Percentiles rank a stretch among this genome's conserved stretches.
Conservation (phyloP, 75 land plant genomes). For the Pinus tabuliformis region DNA sequence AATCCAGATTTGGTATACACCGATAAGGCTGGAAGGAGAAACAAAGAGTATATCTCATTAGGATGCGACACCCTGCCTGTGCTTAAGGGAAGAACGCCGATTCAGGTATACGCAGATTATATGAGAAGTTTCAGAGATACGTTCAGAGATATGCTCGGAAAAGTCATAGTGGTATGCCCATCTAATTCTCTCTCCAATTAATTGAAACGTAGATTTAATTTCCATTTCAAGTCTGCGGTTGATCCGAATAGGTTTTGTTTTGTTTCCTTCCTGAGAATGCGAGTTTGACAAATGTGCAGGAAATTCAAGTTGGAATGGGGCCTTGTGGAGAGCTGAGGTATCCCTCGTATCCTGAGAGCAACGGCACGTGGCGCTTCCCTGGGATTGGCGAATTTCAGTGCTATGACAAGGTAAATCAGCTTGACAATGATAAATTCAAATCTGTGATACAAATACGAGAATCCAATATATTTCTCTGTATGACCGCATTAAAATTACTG, state of each 20-base stretch:
- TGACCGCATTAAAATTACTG: too few species aligned
- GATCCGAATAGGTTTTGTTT: too few species aligned
- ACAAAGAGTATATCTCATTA: slow-evolving; percentile 82
- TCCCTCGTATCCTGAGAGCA: slow-evolving; percentile 79
- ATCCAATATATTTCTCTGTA: too few species aligned
- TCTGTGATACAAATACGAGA: too few species aligned
- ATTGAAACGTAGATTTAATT: too few species aligned
- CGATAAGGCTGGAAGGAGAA: slow-evolving; percentile 72
- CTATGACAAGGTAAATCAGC: slow-evolving; percentile 69
- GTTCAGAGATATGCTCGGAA: slow-evolving; percentile 68
- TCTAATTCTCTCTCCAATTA: too few species aligned
- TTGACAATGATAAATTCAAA: too few species aligned
- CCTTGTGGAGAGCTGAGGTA: slow-evolving; percentile 89
- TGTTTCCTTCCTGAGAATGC: too few species aligned
- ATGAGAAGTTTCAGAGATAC: slow-evolving; percentile 83
- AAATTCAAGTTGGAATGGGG: slow-evolving; percentile 89
- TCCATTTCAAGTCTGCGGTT: too few species aligned
- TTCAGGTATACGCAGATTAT: slow-evolving; percentile 83
- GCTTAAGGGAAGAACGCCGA: slow-evolving; percentile 85
- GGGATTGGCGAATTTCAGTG: slow-evolving; percentile 91
- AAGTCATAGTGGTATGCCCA: slow-evolving; percentile 48
- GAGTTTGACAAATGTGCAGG: slow-evolving; percentile 32
- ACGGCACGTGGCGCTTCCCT: slow-evolving; percentile 79
- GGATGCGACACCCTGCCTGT: slow-evolving; percentile 84
- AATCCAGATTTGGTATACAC: slow-evolving; percentile 86